phyloP scores from a whole-genome alignment of 495 filamentous ascomycete genomes.

The Polyplosphaeria fusca region DNA sequence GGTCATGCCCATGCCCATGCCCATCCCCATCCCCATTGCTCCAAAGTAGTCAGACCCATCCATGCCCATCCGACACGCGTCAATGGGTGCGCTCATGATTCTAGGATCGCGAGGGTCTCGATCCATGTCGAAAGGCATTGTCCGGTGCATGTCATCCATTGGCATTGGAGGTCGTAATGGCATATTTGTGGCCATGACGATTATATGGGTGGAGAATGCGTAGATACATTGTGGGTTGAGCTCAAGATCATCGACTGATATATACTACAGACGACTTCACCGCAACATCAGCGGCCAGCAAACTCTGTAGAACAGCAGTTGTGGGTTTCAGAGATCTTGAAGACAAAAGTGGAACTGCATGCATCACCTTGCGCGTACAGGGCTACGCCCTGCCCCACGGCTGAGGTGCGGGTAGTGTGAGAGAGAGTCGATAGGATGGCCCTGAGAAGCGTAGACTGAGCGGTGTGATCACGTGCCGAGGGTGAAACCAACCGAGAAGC shows the following conservation, averaged over 20 bases:
- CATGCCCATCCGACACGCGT: constrained; percentile 16
- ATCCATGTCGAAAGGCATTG: constrained; percentile 26
- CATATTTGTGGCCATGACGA: constrained; percentile 4
- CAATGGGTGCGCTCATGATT: constrained; percentile 17
- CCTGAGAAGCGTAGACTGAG: too few species aligned
- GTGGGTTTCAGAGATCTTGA: neutral
- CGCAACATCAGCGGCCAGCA: neutral
- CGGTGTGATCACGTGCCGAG: too few species aligned
- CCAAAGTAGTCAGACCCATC: constrained; percentile 27
- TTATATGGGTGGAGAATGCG: neutral
- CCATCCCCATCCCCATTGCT: constrained; percentile 18
- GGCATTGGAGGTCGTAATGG: constrained; percentile 17
- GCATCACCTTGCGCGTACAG: too few species aligned
- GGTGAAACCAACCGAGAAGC: too few species aligned
- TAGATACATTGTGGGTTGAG: neutral
- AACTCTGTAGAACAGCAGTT: neutral
- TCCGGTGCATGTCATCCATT: constrained; percentile 11
- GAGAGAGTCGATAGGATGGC: too few species aligned
- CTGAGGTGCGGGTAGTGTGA: too few species aligned
- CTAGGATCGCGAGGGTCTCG: constrained; percentile 28
- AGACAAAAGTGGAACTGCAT: neutral
- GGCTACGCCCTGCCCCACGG: too few species aligned
- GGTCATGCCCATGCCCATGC: too few species aligned
- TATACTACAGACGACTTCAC: neutral
- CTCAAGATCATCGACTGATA: neutral